Conservation (phyloP, 805 yeast species). For the Wickerhamiella allomyrinae region DNA sequence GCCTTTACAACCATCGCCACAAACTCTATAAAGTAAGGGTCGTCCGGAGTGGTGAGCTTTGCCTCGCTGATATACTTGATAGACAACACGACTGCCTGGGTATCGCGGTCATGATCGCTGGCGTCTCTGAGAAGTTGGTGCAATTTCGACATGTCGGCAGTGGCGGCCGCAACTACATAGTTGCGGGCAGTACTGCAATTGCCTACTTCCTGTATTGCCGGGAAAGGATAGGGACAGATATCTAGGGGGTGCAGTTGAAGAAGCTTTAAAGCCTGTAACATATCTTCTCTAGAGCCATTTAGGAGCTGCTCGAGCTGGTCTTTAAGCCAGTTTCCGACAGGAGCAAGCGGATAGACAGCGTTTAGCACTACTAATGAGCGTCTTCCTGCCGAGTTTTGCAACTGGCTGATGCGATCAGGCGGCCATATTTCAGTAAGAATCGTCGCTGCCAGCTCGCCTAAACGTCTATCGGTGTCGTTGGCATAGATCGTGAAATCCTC, state of each 20-base stretch:
- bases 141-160: background rate
- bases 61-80: background rate
- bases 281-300: background rate
- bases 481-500: constrained; percentile 4
- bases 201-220: background rate
- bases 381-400: constrained; percentile 2
- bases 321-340: constrained; percentile 6
- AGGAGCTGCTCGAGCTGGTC: background rate
- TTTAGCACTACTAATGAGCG: constrained; percentile 5
- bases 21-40: background rate
- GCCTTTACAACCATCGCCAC: background rate
- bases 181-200: background rate
- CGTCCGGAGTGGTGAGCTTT: background rate
- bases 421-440: constrained; percentile 1
- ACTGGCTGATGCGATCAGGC: background rate
- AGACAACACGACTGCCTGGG: background rate
- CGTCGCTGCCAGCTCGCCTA: background rate
- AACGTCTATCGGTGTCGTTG: background rate
- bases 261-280: constrained; percentile 4
- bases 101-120: background rate
- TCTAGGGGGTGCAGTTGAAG: constrained; percentile 2
- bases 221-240: background rate
- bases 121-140: background rate
- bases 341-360: constrained; percentile 5
- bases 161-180: background rate